Evolutionary conservation across 75 land plant genomes (phyloP), one percentile per base, ranked within the genome.

Genomic region (Pinus taeda): DNA sequence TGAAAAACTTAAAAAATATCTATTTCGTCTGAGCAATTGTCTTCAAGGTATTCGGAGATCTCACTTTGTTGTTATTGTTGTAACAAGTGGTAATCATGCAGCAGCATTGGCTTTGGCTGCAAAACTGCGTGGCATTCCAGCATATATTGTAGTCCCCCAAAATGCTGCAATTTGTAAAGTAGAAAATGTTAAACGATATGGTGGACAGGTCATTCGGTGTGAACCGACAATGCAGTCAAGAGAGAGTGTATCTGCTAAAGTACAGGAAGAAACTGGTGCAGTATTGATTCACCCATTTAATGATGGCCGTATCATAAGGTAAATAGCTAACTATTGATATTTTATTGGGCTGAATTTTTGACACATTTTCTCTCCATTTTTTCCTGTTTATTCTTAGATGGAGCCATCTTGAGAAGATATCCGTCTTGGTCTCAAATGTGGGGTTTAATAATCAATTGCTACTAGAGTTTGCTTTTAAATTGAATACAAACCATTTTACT

Each of bases 21-120:
- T 12, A 15, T 74, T 53, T 11, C 21, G 15, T 57, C 22, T 57
- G 37, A 59, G 42, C 15, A 30, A 59, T 55, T 53, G 9, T 26
- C 6, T 30, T 49, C 4, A 30, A 53, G 8, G 45, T 36, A 15
- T 42, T 26, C 30, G 60, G 26, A 57, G 30, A 21, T 55, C 60
- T 74, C 37, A 57, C n/a, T 57, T 39, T 76, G 69, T 33, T 30
- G 26, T 76, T 76, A 61, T 59, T 39, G 13, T 59, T 80, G 70
- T 66, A 74, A 59, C 56, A 75, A 94, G 97, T 90, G 97, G 94
- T 29, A 93, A 93, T 77, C 98, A 96, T 85, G 98, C 98, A 80
- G 98, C 97, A 76, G 98, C 97, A 71, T 79, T 96, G 69, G 78
- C 98, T 81, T 83, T 93, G 86, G 98, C 98, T 76, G 97, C 98